Evolutionary conservation across 441 rosid genomes (phyloP), one percentile per base, ranked within the genome.

Genomic region (Eugenia klotzschiana): DNA sequence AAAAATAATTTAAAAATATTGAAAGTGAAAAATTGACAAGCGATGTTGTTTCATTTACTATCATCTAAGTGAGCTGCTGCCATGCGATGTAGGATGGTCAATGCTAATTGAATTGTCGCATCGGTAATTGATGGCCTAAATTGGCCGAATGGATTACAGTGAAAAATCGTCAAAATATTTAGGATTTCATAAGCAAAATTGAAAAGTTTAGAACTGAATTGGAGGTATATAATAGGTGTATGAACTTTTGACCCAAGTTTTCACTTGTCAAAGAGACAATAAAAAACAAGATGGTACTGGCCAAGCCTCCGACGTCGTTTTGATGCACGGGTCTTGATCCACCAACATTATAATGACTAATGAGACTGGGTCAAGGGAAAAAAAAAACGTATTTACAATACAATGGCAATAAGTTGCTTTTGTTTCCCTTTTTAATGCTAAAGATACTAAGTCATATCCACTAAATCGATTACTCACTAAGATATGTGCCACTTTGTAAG

Each of bases 81-180:
- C 22, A 8, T 27, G 22, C 5, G 0, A 27, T 15, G 4, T 58
- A 27, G 5, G 33, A 58, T 58, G 20, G 40, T 16, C 7, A 2
- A 15, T 20, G 7, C 0, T 0, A 0, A 27, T 1, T 58, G 0
- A 3, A 27, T 5, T 8, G 7, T 22, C 20, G 27, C 16, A 5
- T 57, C 18, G n/a, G 16, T 2, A 1, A 58, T 58, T 58, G 15
- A 12, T 0, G 0, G 3, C 22, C 6, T 58, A 27, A 27, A 27
- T 27, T 27, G 33, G 2, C 1, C 7, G 0, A 6, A 13, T 13
- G 5, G 5, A 57, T 57, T 57, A 57, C 0, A 13, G 13, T 56
- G 2, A 4, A 58, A 27, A 58, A 16, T 60, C 2, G 2, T 27
- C 0, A 27, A 58, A 29, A 27, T 16, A 6, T 27, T 60, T 0